Evolutionary conservation across 495 filamentous ascomycete genomes (phyloP), one percentile per base, ranked within the genome.

Genomic region (Xylaria palmicola): DNA sequence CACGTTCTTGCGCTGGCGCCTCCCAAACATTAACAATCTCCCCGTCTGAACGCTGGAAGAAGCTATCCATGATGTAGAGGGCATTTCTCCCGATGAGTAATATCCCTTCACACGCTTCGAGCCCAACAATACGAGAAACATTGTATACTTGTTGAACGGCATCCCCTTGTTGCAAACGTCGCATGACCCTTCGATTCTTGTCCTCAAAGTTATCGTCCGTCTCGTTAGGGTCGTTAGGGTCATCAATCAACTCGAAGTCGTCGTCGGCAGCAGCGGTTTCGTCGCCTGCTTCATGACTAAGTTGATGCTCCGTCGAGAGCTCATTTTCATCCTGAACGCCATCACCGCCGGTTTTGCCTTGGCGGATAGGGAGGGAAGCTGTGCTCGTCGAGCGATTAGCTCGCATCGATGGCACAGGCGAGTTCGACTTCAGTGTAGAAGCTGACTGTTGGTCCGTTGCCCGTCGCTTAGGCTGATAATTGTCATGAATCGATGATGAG

Each of bases 21-120:
- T 98, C 92, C 85, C 88, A 91, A 19, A 96, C 93, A 65, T 96
- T 91, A 39, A 98, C 89, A 66, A 98, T 95, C 70, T 98, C 94
- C 20, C 94, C 94, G 70, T 98, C 93, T 3, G 88, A 85, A 54
- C 93, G 83, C 70, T 97, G 93, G 74, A 98, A 97, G 65, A 94
- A 90, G 68, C 91, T 90, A 70, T 98, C 94, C 61, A 97, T 86
- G 51, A 98, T 88, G 72, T 98, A 98, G 40, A 98, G 83, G 57
- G 85, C 88, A 60, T 91, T 86, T 72, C 96, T 97, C n/a, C 95
- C 94, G 59, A 97, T 75, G 49, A 98, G 92, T 62, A 98, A 75
- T 17, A 98, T 84, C 19, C 95, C 94, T 72, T 98, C 94, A 53
- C 86, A 85, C 20, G 93, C 93, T 65, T 98, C 93, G 5, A 98